A percentile compares a stretch with the other conserved stretches of the same genome.
Conservation (phyloP, 1,139 yeast genomes). For the Zhuliangozyma parablackwelliae region DNA sequence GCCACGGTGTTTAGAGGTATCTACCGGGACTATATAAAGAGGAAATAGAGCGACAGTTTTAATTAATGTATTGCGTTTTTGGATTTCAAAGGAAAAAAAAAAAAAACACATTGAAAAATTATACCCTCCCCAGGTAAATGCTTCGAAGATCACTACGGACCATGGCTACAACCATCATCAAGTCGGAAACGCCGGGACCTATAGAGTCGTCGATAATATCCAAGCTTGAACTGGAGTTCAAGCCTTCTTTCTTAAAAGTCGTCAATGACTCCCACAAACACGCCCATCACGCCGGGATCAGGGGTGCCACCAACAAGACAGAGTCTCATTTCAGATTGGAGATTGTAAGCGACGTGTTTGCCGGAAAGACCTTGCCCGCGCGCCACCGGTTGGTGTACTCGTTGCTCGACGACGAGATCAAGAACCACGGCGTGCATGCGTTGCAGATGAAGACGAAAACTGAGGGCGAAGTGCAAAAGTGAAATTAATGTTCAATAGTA, state of each 20-base stretch:
- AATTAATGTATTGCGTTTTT: too few species aligned
- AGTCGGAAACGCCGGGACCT: constrained; percentile 13
- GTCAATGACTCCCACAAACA: constrained; percentile 86
- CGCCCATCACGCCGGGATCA: constrained; percentile 81
- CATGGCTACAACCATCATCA: constrained; percentile 9
- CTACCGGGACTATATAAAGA: constrained; percentile 14
- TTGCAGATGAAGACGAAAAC: constrained; percentile 84
- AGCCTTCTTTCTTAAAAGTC: constrained; percentile 52
- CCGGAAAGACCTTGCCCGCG: constrained; percentile 63
- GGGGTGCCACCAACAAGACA: constrained; percentile 63
- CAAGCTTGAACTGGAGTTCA: constrained; percentile 43
- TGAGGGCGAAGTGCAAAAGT: constrained; percentile 49
- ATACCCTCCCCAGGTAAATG: constrained; percentile 2
- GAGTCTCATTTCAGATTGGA: constrained; percentile 83
- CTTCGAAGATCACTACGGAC: constrained; percentile 6
- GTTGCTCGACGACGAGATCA: constrained; percentile 68
- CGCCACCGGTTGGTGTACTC: constrained; percentile 78
- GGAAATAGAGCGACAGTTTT: not conserved
- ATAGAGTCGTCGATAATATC: constrained; percentile 14
- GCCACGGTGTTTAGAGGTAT: constrained; percentile 20
- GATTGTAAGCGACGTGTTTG: constrained; percentile 66
- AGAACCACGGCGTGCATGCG: constrained; percentile 77
- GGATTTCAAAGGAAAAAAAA: too few species aligned
- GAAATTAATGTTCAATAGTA: not conserved
- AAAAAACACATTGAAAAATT: too few species aligned